Evolutionary conservation across 495 filamentous ascomycete species (phyloP), one percentile per base, ranked within the genome.

Genomic region (Lasiosphaeriaceae sp.): DNA sequence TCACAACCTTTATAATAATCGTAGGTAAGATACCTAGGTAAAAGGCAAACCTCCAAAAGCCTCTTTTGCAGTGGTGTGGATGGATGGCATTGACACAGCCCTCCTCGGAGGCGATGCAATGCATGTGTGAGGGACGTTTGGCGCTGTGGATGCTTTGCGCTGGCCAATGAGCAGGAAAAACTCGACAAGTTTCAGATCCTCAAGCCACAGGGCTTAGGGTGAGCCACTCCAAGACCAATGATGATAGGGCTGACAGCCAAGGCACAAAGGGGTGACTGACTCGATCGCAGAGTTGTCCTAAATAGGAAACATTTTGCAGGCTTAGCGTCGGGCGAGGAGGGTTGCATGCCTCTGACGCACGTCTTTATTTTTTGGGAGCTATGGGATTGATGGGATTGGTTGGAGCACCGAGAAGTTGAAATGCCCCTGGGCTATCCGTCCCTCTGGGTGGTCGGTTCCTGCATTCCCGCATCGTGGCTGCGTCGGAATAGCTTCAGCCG

Each of bases 201-300:
- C 26, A 31, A 31, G 26, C 26, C 26, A 31, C 26, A 31, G 4
- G 26, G 4, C 9, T 31, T 3, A 9, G 26, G 9, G 26, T 9
- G 9, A 9, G 9, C 26, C 26, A 31, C 4, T 31, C 26, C 26
- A 31, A 31, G 26, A 31, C 26, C 26, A 31, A 9, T 31, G 26
- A 9, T 4, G 26, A 31, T 31, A 31, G 26, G 26, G 26, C 26
- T 31, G 26, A 31, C 26, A 4, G 26, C 3, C 9, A 31, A 31
- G 26, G 26, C 26, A 31, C 26, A 31, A n/a, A n/a, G n/a, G n/a
- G 35, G 16, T 39, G 8, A 16, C n/a, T n/a, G n/a, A n/a, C 41
- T 20, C 41, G 16, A 44, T 44, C 45, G 45, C 45, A 47, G 20
- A 47, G 45, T 47, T 47, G 45, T 47, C 45, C 45, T 17, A 47